Conservation (phyloP, 2,329 filamentous ascomycete genomes). For the Fusarium denticulatum region DNA sequence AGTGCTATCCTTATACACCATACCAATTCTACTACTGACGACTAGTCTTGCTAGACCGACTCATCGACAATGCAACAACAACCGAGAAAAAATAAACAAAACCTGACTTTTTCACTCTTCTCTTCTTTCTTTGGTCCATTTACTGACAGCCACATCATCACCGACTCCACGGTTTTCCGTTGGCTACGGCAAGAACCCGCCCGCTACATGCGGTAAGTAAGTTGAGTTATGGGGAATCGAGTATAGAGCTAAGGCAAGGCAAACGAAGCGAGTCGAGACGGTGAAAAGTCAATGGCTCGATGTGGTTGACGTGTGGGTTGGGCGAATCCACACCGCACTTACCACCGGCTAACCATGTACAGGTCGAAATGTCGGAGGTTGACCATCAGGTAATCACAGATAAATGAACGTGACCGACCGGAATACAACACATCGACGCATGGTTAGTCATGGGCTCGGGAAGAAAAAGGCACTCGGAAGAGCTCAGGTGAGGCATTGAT, state of each 20-base stretch:
- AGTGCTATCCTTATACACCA: conserved; percentile 37
- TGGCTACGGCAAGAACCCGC: conserved; percentile 35
- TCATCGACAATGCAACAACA: conserved; percentile 13
- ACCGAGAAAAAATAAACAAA: conserved; percentile 28
- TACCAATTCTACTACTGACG: neutral
- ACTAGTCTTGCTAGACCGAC: conserved; percentile 23
- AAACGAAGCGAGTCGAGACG: conserved; percentile 32
- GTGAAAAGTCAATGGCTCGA: conserved; percentile 37
- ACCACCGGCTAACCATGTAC: conserved; percentile 1
- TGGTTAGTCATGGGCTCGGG: neutral
- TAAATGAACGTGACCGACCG: conserved; percentile 2
- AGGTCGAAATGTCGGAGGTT: neutral
- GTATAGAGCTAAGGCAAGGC: conserved; percentile 4
- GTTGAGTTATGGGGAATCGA: neutral
- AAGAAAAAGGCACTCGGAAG: neutral
- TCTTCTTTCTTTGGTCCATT: conserved; percentile 34
- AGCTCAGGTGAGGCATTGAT: conserved; percentile 15
- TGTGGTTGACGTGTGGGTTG: conserved; percentile 7
- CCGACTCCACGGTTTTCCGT: conserved; percentile 28
- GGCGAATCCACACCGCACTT: conserved; percentile 33
- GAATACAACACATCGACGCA: conserved; percentile 18
- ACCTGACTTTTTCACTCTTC: conserved; percentile 10
- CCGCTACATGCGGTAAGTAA: conserved; percentile 16
- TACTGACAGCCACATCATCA: conserved; percentile 45
- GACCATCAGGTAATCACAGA: neutral